phyloP scores from a whole-genome alignment of 2,329 filamentous ascomycete species.

The Pseudocercospora macadamiae region DNA sequence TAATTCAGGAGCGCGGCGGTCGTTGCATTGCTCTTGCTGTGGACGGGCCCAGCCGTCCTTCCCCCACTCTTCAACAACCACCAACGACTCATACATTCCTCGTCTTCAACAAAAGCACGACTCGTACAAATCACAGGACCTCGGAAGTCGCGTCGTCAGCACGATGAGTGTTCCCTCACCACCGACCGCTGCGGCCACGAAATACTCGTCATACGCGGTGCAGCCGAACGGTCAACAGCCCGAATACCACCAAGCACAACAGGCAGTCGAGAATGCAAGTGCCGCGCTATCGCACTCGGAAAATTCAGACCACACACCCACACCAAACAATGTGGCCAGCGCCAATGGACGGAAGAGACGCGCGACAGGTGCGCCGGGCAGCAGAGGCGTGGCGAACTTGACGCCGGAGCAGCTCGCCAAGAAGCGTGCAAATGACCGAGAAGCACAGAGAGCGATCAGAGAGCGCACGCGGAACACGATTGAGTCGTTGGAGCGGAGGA shows the following conservation, averaged over 20 bases:
- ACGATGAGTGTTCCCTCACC: conserved; percentile 1
- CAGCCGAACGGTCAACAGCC: conserved; percentile 1
- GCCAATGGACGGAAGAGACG: conserved; percentile 38
- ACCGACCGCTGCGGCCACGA: background rate
- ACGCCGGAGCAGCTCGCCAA: conserved; percentile 86
- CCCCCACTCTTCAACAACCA: too few species aligned
- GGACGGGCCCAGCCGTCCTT: too few species aligned
- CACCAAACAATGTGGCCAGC: conserved; percentile 22
- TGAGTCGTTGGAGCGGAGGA: conserved; percentile 70
- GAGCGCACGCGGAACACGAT: conserved; percentile 82
- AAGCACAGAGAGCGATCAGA: conserved; percentile 82
- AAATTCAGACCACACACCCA: conserved; percentile 20
- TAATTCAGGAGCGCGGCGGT: too few species aligned
- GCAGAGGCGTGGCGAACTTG: conserved; percentile 79
- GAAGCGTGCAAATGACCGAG: conserved; percentile 88
- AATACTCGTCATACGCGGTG: background rate
- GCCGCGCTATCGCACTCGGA: conserved; percentile 21
- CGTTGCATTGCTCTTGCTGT: too few species aligned
- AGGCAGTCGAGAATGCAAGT: conserved; percentile 46
- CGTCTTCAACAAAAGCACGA: too few species aligned
- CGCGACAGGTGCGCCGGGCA: conserved; percentile 41
- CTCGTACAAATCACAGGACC: too few species aligned
- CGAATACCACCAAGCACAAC: conserved; percentile 47
- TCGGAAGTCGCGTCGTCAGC: background rate
- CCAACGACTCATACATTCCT: too few species aligned